Evolutionary conservation across 345 rosid species (phyloP), one percentile per base, ranked within the genome.

Genomic region (Euclidium syriacum): DNA sequence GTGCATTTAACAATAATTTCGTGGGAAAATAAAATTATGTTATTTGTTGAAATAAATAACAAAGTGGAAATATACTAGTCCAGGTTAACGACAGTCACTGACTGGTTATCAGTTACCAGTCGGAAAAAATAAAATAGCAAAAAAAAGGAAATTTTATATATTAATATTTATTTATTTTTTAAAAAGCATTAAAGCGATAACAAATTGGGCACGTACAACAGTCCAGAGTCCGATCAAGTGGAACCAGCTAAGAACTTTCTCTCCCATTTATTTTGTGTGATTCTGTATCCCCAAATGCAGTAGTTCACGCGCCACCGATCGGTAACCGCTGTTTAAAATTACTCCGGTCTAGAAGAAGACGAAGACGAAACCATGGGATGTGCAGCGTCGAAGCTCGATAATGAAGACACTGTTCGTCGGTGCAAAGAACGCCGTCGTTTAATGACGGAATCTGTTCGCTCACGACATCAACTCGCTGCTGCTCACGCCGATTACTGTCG

Each of bases 401-500:
- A 90, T 72, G 99, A 94, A 62, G 99, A 94, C 50, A 83, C 86
- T 0, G 99, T 94, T 4, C 70, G 97, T 47, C 85, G 90, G 16
- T 94, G 99, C 77, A 94, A 94, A 65, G 97, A 94, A 14, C 91
- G 99, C 4, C 95, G 99, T 70, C 97, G 95, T 80, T 76, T 94
- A 3, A 90, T 94, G 80, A 84, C 89, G 52, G 95, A 87, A 56
- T 89, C 97, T 17, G 96, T 94, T 43, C 68, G 44, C 61, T 81
- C 99, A 3, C 87, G 99, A 8, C 96, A 90, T 77, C 87, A 80
- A 30, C 74, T 94, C 1, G 97, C 99, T 20, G 81, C 86, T 0
- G 96, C 99, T 47, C 97, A 90, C 78, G 86, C 97, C 22, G 99
- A 94, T 55, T 94, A 94, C 76, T 87, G 90, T 76, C 83, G 90